phyloP scores from a whole-genome alignment of 495 filamentous ascomycete species.

The Hypomontagnella monticulosa region DNA sequence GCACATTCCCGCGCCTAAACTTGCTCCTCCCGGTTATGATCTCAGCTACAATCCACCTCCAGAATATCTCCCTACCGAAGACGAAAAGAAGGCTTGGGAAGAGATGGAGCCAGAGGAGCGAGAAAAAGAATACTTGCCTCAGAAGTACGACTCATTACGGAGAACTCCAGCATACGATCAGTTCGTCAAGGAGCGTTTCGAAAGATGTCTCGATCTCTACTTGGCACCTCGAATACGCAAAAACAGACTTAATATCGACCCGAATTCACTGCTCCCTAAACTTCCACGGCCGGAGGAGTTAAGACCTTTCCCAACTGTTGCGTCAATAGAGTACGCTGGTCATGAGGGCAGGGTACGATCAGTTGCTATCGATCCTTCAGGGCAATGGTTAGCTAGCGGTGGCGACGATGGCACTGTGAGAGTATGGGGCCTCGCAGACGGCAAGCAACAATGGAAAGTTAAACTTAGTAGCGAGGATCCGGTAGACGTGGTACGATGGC shows the following conservation, averaged over 20 bases:
- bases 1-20: conserved; percentile 96
- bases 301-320: conserved; percentile 90
- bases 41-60: conserved; percentile 95
- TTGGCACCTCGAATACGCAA: conserved; percentile 90
- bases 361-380: conserved; percentile 79
- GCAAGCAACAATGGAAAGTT: conserved; percentile 85
- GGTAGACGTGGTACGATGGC: conserved; percentile 89
- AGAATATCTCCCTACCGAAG: conserved; percentile 88
- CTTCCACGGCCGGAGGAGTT: conserved; percentile 93
- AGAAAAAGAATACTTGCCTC: conserved; percentile 87
- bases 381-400: conserved; percentile 84
- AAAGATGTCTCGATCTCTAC: conserved; percentile 94
- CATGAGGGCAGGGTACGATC: conserved; percentile 90
- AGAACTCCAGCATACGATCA: conserved; percentile 92
- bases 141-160: conserved; percentile 80
- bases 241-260: conserved; percentile 96
- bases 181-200: conserved; percentile 94
- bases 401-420: conserved; percentile 94
- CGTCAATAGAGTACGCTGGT: conserved; percentile 82
- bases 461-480: conserved; percentile 83
- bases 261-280: conserved; percentile 91
- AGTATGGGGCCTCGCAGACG: conserved; percentile 88
- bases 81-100: conserved; percentile 90
- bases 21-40: conserved; percentile 92
- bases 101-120: conserved; percentile 88